These are phyloP conservation scores for Thalassiosira profunda DNA, from an alignment of 108 stramenopile genomes.

Conservation along the genomic window DNA sequence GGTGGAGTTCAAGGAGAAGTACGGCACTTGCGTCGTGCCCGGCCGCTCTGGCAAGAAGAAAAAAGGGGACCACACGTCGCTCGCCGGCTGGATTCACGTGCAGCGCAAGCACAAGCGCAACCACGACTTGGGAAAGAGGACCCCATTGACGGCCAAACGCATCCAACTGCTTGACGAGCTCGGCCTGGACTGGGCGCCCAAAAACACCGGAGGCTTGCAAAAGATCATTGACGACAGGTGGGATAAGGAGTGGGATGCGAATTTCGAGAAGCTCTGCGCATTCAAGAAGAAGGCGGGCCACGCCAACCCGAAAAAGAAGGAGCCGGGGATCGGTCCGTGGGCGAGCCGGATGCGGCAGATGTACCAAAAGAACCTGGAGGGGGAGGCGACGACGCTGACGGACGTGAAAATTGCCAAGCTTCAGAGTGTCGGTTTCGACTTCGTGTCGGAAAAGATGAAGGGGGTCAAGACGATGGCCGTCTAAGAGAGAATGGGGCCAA, in stretches of 20 bases:
- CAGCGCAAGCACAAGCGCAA: conserved; percentile 22
- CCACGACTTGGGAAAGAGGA: conserved; percentile 11
- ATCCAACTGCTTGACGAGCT: conserved; percentile 66
- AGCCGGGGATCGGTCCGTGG: conserved; percentile 6
- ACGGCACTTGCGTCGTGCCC: conserved; percentile 19
- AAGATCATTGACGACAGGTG: not conserved
- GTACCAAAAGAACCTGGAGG: conserved; percentile 21
- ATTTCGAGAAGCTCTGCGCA: not conserved
- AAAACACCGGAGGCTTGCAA: conserved; percentile 1
- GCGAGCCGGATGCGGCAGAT: not conserved
- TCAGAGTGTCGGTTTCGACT: conserved; percentile 42
- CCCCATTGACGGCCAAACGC: conserved; percentile 57
- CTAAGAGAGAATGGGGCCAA: too few species aligned
- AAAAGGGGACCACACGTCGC: not conserved
- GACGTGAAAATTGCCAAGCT: conserved; percentile 47
- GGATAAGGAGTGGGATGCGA: conserved; percentile 12
- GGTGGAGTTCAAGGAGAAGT: conserved; percentile 12
- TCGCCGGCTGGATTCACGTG: conserved; percentile 20
- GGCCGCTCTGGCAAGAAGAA: not conserved
- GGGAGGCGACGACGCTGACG: conserved; percentile 50
- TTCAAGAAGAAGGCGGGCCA: conserved; percentile 9
- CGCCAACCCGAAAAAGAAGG: conserved; percentile 1
- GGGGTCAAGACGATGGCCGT: too few species aligned
- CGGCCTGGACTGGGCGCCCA: conserved; percentile 63
- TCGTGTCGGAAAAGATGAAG: too few species aligned